Evolutionary conservation across 805 yeast species (phyloP).

Genomic region (Kazachstania viticola): DNA sequence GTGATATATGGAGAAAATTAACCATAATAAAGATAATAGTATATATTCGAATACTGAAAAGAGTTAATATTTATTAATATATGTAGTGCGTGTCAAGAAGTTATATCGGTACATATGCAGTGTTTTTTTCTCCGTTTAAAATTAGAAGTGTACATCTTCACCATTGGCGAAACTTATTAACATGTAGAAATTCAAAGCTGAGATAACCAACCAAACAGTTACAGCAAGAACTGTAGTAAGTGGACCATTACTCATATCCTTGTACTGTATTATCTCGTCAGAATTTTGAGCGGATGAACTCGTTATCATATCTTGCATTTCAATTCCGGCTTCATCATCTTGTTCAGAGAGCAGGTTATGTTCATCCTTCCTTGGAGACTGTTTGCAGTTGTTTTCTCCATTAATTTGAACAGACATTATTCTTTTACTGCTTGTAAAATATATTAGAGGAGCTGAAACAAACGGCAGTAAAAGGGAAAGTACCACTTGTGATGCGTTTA

Average conservation of each 20-base stretch:
- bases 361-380: background rate
- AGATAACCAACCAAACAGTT: constrained; percentile 56
- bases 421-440: constrained; percentile 58
- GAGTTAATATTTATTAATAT: no score
- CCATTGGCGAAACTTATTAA: constrained; percentile 38
- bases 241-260: constrained; percentile 34
- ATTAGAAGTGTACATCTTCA: constrained; percentile 29
- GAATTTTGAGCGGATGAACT: background rate
- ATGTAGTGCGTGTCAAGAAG: no score
- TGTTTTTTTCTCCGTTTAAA: no score
- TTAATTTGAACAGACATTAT: constrained; percentile 49
- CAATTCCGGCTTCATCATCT: background rate
- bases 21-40: no score
- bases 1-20: no score
- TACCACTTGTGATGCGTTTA: constrained; percentile 81
- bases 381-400: constrained; percentile 5
- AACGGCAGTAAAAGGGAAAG: constrained; percentile 70
- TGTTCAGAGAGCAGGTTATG: background rate
- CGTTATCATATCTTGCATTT: background rate
- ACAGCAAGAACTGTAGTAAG: constrained; percentile 41
- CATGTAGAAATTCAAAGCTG: constrained; percentile 57
- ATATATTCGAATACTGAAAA: no score
- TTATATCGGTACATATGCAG: no score
- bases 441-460: constrained; percentile 78
- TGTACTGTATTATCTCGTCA: constrained; percentile 10